Conservation (phyloP, 2,329 filamentous ascomycete genomes). For the Endoconidiophora laricicola region DNA sequence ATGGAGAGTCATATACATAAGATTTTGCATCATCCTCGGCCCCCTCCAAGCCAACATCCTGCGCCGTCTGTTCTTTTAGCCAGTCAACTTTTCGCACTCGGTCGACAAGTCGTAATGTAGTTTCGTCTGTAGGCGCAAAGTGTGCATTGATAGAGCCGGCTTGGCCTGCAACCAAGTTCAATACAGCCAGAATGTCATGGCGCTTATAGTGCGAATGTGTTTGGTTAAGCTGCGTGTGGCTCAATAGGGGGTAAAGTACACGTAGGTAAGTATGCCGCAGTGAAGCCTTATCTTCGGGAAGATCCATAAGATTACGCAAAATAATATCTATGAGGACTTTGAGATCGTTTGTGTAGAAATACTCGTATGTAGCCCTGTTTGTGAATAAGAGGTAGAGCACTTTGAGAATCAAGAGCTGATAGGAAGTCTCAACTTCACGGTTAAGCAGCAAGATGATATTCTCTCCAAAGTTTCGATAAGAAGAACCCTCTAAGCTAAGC, state of each 20-base stretch:
- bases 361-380: constrained; percentile 80
- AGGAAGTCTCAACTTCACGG: constrained; percentile 80
- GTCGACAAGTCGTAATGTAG: constrained; percentile 58
- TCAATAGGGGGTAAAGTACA: constrained; percentile 76
- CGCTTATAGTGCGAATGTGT: constrained; percentile 75
- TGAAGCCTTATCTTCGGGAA: constrained; percentile 63
- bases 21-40: background rate
- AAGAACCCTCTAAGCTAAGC: constrained; percentile 61
- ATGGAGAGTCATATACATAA: background rate
- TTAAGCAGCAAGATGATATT: constrained; percentile 93
- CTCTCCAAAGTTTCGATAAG: constrained; percentile 89
- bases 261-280: constrained; percentile 88
- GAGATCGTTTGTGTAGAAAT: constrained; percentile 96
- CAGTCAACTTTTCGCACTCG: constrained; percentile 60
- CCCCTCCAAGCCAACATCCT: background rate
- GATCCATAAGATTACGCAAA: constrained; percentile 86
- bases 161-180: constrained; percentile 38
- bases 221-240: constrained; percentile 75
- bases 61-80: constrained; percentile 31
- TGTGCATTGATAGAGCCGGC: constrained; percentile 47
- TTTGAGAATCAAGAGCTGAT: constrained; percentile 93
- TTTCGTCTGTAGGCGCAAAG: constrained; percentile 68
- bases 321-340: constrained; percentile 90
- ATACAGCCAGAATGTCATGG: constrained; percentile 61
- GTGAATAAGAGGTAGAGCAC: constrained; percentile 91